phyloP scores from a whole-genome alignment of 75 land plant genomes.

The Selaginella tamariscina region DNA sequence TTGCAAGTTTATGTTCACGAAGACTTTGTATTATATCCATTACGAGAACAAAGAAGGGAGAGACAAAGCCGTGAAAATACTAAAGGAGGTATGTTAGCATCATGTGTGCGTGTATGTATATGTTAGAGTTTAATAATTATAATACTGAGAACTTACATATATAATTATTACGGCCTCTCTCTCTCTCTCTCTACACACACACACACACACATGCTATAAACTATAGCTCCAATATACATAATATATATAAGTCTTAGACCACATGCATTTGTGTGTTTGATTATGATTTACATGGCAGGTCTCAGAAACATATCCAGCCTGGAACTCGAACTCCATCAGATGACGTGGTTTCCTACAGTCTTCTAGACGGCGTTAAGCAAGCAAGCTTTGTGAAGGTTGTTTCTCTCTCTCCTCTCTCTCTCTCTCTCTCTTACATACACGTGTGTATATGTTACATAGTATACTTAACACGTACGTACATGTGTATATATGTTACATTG shows the following conservation, averaged over 20 bases:
- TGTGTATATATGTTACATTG: no score
- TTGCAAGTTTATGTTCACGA: background rate
- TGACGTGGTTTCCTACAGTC: slow-evolving; percentile 39
- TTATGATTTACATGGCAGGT: slow-evolving; percentile 37
- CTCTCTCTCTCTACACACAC: no score
- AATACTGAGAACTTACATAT: background rate
- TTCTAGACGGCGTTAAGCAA: slow-evolving; percentile 60
- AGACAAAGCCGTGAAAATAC: background rate
- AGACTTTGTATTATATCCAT: background rate
- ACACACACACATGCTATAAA: no score
- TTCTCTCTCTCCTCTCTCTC: no score
- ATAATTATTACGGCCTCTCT: no score
- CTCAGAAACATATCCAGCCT: slow-evolving; percentile 36
- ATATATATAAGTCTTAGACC: no score
- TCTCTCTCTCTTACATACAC: no score
- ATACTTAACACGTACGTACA: no score
- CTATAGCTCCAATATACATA: background rate
- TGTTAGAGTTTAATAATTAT: no score
- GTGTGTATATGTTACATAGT: no score
- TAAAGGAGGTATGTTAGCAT: background rate
- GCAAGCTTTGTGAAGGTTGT: slow-evolving; percentile 40
- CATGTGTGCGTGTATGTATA: no score
- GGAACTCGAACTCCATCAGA: slow-evolving; percentile 9
- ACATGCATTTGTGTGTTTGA: no score
- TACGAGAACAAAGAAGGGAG: background rate